These are phyloP conservation scores for Citrus trifoliata DNA, from an alignment of 345 rosid genomes.

Conservation along the genomic window DNA sequence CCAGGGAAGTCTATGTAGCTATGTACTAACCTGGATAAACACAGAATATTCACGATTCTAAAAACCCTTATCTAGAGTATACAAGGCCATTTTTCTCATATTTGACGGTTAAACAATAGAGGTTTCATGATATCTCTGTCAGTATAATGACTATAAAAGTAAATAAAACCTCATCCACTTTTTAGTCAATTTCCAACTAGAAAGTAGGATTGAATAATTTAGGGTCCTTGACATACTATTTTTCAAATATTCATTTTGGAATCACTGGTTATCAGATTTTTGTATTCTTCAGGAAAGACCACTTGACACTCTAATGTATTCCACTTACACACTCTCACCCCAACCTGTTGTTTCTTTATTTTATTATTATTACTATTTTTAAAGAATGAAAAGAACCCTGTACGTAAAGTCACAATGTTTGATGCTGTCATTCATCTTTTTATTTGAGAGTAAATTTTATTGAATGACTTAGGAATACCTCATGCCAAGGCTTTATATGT, in stretches of 20 bases:
- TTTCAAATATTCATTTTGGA: neutral
- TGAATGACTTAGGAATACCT: neutral
- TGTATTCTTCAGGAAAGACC: constrained; percentile 2
- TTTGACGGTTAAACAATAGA: neutral
- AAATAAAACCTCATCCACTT: neutral
- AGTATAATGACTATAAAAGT: neutral
- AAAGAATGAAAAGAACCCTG: neutral
- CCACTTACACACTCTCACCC: neutral
- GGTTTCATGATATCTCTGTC: neutral
- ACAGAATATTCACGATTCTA: neutral
- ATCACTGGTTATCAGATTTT: neutral
- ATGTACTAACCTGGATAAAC: neutral
- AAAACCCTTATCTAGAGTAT: neutral
- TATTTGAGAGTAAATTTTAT: neutral
- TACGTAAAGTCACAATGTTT: neutral
- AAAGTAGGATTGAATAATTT: neutral
- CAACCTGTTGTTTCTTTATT: neutral
- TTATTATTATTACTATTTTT: neutral
- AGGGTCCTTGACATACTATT: neutral
- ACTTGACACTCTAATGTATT: neutral
- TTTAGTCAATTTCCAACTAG: neutral
- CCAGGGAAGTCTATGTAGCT: neutral
- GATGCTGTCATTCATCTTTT: neutral
- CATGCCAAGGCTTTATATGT: neutral
- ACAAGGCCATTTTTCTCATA: neutral